Conservation (phyloP, 257 asterid species). For the Euphrasia confusa region DNA sequence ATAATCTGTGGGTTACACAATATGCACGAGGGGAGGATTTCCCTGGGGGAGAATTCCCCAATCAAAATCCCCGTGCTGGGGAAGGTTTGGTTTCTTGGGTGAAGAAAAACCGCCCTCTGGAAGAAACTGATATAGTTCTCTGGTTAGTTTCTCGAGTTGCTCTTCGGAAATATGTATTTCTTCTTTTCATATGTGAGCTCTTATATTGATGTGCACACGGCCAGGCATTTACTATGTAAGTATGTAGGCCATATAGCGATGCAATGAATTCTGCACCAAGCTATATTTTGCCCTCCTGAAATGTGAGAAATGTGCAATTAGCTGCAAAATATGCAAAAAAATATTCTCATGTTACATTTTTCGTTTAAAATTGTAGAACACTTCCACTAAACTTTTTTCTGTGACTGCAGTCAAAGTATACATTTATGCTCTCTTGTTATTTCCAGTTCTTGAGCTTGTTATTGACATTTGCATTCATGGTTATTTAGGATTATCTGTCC, state of each 20-base stretch:
- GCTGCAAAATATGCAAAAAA: not conserved
- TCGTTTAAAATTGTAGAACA: too few species aligned
- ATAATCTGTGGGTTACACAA: slow-evolving; percentile 91
- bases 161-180: not conserved
- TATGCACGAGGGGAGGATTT: slow-evolving; percentile 86
- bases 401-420: not conserved
- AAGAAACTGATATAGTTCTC: slow-evolving; percentile 83
- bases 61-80: slow-evolving; percentile 95
- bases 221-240: not conserved
- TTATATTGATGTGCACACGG: too few species aligned
- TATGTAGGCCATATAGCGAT: too few species aligned
- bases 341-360: too few species aligned
- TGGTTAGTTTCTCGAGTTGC: slow-evolving; percentile 46
- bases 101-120: slow-evolving; percentile 73
- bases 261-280: not conserved
- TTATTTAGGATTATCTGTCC: slow-evolving; percentile 8
- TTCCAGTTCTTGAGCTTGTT: not conserved
- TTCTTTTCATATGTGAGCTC: not conserved
- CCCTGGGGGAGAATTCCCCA: slow-evolving; percentile 98
- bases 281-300: not conserved
- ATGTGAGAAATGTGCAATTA: not conserved
- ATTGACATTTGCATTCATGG: not conserved
- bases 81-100: slow-evolving; percentile 97
- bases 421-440: not conserved
- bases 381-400: too few species aligned